These are phyloP conservation scores for Claviceps sp. DNA, from an alignment of 2,329 filamentous ascomycete genomes.

Conservation along the genomic window DNA sequence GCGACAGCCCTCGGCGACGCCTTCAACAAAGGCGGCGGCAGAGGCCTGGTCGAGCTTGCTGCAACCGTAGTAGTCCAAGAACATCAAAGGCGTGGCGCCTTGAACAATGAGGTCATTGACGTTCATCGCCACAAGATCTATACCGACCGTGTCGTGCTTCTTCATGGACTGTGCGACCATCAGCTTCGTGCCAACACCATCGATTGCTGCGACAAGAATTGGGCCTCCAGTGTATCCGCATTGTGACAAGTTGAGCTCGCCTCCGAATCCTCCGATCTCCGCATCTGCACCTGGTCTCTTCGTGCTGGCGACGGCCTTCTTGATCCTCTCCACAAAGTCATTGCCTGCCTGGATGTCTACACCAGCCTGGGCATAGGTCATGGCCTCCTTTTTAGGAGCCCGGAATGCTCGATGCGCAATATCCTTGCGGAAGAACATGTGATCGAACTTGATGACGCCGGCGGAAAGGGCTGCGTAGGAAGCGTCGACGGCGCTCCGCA, in stretches of 20 bases:
- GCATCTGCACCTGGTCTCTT: conserved; percentile 78
- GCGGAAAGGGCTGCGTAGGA: conserved; percentile 74
- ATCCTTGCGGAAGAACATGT: conserved; percentile 85
- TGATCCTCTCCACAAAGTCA: conserved; percentile 82
- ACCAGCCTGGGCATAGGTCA: conserved; percentile 88
- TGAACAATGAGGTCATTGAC: conserved; percentile 96
- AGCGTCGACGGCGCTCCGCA: conserved; percentile 71
- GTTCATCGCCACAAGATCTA: conserved; percentile 97
- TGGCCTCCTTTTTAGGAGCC: conserved; percentile 30
- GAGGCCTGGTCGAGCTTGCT: conserved; percentile 68
- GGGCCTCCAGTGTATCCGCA: conserved; percentile 65
- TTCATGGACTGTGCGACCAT: conserved; percentile 85
- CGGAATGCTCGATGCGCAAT: conserved; percentile 74
- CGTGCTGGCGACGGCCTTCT: conserved; percentile 75
- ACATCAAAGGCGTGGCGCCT: conserved; percentile 87
- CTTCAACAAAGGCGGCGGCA: conserved; percentile 77
- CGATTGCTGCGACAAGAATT: conserved; percentile 83
- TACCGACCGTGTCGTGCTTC: conserved; percentile 88
- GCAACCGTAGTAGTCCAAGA: conserved; percentile 96
- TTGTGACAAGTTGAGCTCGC: conserved; percentile 44
- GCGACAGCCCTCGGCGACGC: conserved; percentile 77
- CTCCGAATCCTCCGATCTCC: conserved; percentile 90
- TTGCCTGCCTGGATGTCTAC: conserved; percentile 94
- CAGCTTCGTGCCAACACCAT: conserved; percentile 92
- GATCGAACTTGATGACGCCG: conserved; percentile 59